These are phyloP conservation scores for Sphagnum magellanicum DNA, from an alignment of 228 moss, liverwort and hornwort species.

Conservation along the genomic window DNA sequence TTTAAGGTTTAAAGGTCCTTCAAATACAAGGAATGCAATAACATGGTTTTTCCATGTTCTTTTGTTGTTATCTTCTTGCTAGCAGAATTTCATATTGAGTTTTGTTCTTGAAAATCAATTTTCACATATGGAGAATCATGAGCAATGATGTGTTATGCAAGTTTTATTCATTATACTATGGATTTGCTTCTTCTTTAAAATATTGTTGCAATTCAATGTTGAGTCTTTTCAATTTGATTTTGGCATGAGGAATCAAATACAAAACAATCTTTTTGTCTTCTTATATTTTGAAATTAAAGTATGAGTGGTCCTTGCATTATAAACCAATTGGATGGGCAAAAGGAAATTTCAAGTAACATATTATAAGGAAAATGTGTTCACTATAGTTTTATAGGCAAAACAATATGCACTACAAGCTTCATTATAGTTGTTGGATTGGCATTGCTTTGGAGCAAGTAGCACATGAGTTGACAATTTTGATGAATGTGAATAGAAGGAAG, in stretches of 20 bases:
- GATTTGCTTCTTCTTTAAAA: constrained; percentile 31
- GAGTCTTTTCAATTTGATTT: too few species aligned
- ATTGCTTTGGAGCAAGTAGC: constrained; percentile 28
- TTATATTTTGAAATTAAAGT: neutral
- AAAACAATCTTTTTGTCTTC: neutral
- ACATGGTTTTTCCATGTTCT: too few species aligned
- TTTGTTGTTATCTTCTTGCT: too few species aligned
- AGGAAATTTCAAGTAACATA: neutral
- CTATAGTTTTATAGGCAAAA: neutral
- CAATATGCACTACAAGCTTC: constrained; percentile 4
- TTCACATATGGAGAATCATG: too few species aligned
- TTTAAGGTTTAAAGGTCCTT: too few species aligned
- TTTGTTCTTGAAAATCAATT: too few species aligned
- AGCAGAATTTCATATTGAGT: too few species aligned
- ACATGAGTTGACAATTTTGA: constrained; percentile 49
- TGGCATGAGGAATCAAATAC: too few species aligned
- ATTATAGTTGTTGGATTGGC: constrained; percentile 11
- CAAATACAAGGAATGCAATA: too few species aligned
- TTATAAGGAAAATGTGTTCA: neutral
- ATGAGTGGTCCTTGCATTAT: neutral
- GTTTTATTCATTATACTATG: constrained; percentile 34
- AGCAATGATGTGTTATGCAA: constrained; percentile 9
- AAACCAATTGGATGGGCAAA: neutral
- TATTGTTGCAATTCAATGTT: constrained; percentile 1
- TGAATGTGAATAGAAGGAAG: constrained; percentile 53